Percentiles rank a stretch among this genome's conserved stretches.
Conservation (phyloP, 2,329 filamentous ascomycete genomes). For the Xylariaceae sp. region DNA sequence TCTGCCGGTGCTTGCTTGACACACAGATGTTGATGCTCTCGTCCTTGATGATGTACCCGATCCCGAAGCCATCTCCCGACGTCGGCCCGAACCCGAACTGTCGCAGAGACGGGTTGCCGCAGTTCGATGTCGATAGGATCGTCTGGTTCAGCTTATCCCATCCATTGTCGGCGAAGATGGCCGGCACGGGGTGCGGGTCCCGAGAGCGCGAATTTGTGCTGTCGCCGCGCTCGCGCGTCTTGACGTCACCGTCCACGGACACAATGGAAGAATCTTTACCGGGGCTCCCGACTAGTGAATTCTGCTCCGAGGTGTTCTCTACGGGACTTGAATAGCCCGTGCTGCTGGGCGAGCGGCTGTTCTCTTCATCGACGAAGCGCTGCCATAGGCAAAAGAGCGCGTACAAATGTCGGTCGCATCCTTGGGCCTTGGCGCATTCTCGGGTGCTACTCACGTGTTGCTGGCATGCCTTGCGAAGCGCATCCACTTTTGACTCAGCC, state of each 20-base stretch:
- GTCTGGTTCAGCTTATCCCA: constrained; percentile 97
- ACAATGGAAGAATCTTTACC: constrained; percentile 45
- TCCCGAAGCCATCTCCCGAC: constrained; percentile 89
- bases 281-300: constrained; percentile 48
- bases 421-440: constrained; percentile 83
- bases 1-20: constrained; percentile 90
- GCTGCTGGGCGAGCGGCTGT: constrained; percentile 48
- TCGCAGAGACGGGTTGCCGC: constrained; percentile 88
- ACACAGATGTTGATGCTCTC: constrained; percentile 87
- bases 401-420: constrained; percentile 89
- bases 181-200: constrained; percentile 56
- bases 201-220: constrained; percentile 46
- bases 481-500: constrained; percentile 76
- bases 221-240: constrained; percentile 46
- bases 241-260: constrained; percentile 35
- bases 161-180: constrained; percentile 80
- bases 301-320: constrained; percentile 43
- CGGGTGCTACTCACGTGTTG: constrained; percentile 76
- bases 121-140: constrained; percentile 95
- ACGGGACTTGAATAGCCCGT: constrained; percentile 60
- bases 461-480: constrained; percentile 76
- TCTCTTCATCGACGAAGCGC: constrained; percentile 72
- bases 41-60: constrained; percentile 98
- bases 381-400: constrained; percentile 96
- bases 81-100: constrained; percentile 97